These are phyloP conservation scores for Termitomyces sp. DNA, from an alignment of 768 basidiomycete genomes.

Conservation along the genomic window DNA sequence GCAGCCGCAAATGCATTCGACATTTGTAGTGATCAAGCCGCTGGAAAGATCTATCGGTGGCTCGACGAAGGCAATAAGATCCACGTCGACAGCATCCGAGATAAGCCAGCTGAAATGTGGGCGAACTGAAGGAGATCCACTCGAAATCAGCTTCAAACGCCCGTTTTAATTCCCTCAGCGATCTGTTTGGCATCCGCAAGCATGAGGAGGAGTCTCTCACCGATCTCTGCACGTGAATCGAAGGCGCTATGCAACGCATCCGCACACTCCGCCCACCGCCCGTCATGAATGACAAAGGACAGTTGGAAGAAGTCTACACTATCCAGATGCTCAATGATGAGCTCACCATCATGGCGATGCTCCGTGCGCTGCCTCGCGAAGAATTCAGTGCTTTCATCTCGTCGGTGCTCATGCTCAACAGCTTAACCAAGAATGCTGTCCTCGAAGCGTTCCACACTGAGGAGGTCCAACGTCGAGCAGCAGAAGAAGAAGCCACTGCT, in stretches of 20 bases:
- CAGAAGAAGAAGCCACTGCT: background rate
- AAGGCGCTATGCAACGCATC: slow-evolving; percentile 2
- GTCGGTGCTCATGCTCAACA: background rate
- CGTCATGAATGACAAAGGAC: too few relatives aligned
- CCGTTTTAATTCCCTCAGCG: background rate
- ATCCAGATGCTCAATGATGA: too few relatives aligned
- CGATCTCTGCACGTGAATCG: background rate
- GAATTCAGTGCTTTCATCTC: background rate
- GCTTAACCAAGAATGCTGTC: background rate
- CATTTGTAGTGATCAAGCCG: too few relatives aligned
- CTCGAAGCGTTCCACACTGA: background rate
- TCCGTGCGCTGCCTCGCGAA: background rate
- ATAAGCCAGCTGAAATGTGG: too few relatives aligned
- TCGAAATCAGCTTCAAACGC: too few relatives aligned
- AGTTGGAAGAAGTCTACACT: too few relatives aligned
- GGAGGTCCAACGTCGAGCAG: background rate
- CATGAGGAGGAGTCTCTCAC: background rate
- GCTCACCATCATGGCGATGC: too few relatives aligned
- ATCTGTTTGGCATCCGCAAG: background rate
- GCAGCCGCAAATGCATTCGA: too few relatives aligned
- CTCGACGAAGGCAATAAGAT: too few relatives aligned
- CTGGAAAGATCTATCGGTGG: too few relatives aligned
- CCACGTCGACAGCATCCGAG: too few relatives aligned
- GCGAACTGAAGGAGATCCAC: too few relatives aligned
- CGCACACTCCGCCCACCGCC: background rate